Base-by-base conservation (phyloP, 2,329 filamentous ascomycete genomes). In the Ophiostoma fasciatum region DNA sequence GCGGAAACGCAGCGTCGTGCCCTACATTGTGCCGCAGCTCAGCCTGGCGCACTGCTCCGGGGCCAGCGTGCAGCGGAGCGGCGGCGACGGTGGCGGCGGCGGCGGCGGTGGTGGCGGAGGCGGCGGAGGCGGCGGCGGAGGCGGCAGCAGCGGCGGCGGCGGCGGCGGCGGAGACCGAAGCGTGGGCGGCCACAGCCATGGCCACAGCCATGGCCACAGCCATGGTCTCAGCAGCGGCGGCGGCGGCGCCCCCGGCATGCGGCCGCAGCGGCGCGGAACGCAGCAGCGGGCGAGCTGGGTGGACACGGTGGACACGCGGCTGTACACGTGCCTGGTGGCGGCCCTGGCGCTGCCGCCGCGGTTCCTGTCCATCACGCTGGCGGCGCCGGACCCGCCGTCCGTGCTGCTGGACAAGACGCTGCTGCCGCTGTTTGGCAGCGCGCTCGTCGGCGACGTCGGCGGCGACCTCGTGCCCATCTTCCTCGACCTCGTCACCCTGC, bases 11-110 rank as follows among this genome's bases (percentile, higher is more conserved):
- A 70, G 76, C 45, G 81, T 96, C 33, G 60, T 72, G 1, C 85
- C 88, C 0, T 70, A 68, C 17, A 73, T 90, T 26, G 76, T 82
- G 42, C 63, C 66, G 1, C 64, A 61, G 5, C 66, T 94, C 13
- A 73, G 74, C 35, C 66, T 94, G 12, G 72, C 92, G 1, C 83
- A 87, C 48, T 94, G 85, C 55, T 87, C 83, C 0, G 85, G 82
- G 7, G 60, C 63, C 23, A 64, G 71, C 43, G 19, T 63, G 14
- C 17, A 9, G 10, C 8, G 26, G n/a, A 19, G n/a, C n/a, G 25
- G 23, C 12, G 18, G 14, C 13, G 31, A 31, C 4, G n/a, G 22
- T 18, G 37, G 33, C 15, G 19, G 31, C 25, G 20, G 32, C 22
- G 23, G 23, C 17, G 15, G 11, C 6, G 33, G 33, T 22, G 14